These are phyloP conservation scores for Plasmopara viticola DNA, from an alignment of 352 stramenopile genomes.

Conservation along the genomic window DNA sequence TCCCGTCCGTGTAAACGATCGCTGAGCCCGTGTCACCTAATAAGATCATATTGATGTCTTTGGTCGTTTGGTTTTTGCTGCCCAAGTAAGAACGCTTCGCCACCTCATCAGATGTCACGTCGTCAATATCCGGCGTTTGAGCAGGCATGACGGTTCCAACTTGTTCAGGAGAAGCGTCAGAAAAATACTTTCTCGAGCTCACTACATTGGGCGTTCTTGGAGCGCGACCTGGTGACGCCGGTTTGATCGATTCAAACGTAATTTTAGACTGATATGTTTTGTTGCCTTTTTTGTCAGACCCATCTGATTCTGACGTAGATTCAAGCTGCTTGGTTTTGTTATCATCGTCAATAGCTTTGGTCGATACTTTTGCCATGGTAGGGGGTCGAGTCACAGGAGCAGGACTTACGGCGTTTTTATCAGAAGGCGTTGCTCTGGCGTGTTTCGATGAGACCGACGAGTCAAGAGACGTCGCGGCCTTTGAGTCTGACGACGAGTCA, in stretches of 20 bases:
- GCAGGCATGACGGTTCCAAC: constrained; percentile 30
- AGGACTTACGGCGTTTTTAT: constrained; percentile 23
- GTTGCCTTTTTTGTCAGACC: constrained; percentile 8
- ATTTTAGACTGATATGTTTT: constrained; percentile 13
- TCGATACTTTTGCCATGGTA: constrained; percentile 4
- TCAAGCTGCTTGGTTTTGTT: constrained; percentile 13
- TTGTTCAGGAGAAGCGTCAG: constrained; percentile 14
- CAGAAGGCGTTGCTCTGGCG: not conserved
- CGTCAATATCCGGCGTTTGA: constrained; percentile 22
- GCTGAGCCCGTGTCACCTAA: constrained; percentile 26
- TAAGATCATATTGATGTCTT: constrained; percentile 22
- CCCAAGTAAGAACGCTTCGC: constrained; percentile 16
- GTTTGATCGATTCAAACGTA: constrained; percentile 5
- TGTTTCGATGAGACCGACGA: not conserved
- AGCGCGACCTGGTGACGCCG: constrained; percentile 15
- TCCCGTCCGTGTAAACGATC: constrained; percentile 34
- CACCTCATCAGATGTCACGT: constrained; percentile 23
- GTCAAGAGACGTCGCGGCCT: constrained; percentile 2
- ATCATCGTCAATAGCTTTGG: constrained; percentile 6
- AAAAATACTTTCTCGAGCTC: constrained; percentile 16
- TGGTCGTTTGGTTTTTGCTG: constrained; percentile 18
- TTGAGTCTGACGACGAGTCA: constrained; percentile 7
- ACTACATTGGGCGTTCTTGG: constrained; percentile 10
- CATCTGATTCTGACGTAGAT: constrained; percentile 1
- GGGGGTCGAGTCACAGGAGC: constrained; percentile 28